Percentiles rank a stretch among this genome's conserved stretches.
These are phyloP conservation scores for Vigna nakashimae DNA, from an alignment of 306 rosid species.

Conservation along the genomic window DNA sequence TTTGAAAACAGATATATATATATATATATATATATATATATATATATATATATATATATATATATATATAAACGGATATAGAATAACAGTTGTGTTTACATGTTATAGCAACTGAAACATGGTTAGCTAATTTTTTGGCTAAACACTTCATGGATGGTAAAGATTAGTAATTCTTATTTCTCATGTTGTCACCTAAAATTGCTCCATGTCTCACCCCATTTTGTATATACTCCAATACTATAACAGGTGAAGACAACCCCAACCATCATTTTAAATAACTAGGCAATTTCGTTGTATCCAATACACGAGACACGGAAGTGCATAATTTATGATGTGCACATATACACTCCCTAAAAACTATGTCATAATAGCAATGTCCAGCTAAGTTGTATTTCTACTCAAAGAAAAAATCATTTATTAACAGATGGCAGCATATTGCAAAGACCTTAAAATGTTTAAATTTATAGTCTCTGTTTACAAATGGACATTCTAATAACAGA, in stretches of 20 bases:
- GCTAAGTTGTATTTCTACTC: background rate
- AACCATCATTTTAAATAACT: too few relatives aligned
- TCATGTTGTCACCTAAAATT: too few relatives aligned
- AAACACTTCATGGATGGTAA: background rate
- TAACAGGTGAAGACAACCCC: too few relatives aligned
- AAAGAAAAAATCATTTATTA: slow-evolving; percentile 30
- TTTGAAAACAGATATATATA: background rate
- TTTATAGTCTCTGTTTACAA: slow-evolving; percentile 17
- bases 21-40: too few relatives aligned
- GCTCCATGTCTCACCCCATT: too few relatives aligned
- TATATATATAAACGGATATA: too few relatives aligned
- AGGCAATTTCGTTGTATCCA: too few relatives aligned
- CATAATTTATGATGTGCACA: too few relatives aligned
- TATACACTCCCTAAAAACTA: too few relatives aligned
- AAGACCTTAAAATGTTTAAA: slow-evolving; percentile 27
- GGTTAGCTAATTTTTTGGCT: background rate
- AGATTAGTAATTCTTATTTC: background rate
- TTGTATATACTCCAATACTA: too few relatives aligned
- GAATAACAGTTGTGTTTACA: background rate
- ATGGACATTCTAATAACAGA: background rate
- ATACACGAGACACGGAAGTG: too few relatives aligned
- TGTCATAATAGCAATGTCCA: background rate
- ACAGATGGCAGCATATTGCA: background rate
- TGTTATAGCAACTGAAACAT: background rate
- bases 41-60: too few relatives aligned